Base-by-base conservation (phyloP, 2,329 filamentous ascomycete genomes). In the Aspergillus awamori region DNA sequence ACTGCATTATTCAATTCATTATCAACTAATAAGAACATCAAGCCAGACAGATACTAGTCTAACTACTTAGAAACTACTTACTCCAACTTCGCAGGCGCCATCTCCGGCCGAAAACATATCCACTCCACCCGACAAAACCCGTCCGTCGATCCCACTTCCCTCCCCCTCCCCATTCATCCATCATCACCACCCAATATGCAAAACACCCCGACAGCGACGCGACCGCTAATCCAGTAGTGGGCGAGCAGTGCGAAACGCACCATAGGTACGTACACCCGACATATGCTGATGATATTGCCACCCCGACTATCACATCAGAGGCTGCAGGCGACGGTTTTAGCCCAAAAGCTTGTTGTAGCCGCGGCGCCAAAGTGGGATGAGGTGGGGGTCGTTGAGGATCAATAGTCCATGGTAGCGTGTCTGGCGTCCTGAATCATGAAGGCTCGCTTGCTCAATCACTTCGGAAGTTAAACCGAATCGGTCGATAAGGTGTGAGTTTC, bases 271-370 rank as follows among this genome's bases (percentile, higher is more conserved):
- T 43, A 43, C n/a, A 20, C n/a, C 17, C 39, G 15, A 43, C n/a
- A 17, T 20, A 17, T 43, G 10, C n/a, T 17, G 7, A 20, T 17
- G 7, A 43, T 43, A 30, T 30, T 30, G 28, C 28, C 28, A 30
- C 10, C 28, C 28, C 28, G 28, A 30, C 15, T 5, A 17, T 36
- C 33, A 36, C 47, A 28, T 30, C 47, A 28, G 15, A 17, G 45
- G 45, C 45, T 30, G 26, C 41, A 49, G 26, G 22, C 45, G 11
- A 26, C 45, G 8, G 45, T 24, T 36, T 36, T 49, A 49, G 45
- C 26, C 47, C 47, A 51, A 51, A 45, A 51, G 47, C 47, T 51
- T 51, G 47, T 51, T 51, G 47, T 51, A 51, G 47, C 47, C 47
- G 47, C 47, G 15, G 47, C 47, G 26, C n/a, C 47, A 28, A 51